Conservation (phyloP, 169 alveolate genomes). For the Cytauxzoon felis region DNA sequence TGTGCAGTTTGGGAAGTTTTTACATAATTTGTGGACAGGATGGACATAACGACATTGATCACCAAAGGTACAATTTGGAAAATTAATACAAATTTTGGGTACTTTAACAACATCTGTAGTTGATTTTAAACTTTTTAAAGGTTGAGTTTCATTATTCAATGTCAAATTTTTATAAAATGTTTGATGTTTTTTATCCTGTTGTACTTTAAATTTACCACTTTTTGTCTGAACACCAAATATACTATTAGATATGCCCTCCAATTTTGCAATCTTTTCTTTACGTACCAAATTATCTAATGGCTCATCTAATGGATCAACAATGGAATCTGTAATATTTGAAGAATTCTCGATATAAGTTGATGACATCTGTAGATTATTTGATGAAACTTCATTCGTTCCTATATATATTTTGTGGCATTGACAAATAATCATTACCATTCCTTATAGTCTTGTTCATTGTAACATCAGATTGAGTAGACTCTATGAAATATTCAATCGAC, state of each 20-base stretch:
- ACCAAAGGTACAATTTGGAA: conserved; percentile 52
- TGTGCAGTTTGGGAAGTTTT: conserved; percentile 58
- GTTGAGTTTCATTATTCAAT: background rate
- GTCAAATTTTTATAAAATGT: conserved; percentile 19
- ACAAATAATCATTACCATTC: no score
- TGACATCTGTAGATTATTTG: no score
- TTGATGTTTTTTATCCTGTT: background rate
- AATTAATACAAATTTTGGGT: conserved; percentile 44
- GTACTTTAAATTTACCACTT: conserved; percentile 32
- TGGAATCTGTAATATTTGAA: background rate
- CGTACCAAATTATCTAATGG: conserved; percentile 45
- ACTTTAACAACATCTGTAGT: conserved; percentile 5
- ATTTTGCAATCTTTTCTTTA: conserved; percentile 46
- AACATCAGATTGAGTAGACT: background rate
- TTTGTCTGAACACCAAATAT: conserved; percentile 43
- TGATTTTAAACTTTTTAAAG: background rate
- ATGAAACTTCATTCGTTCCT: no score
- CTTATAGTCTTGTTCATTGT: no score
- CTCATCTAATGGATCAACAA: conserved; percentile 50
- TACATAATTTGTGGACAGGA: conserved; percentile 30
- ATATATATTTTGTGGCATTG: no score
- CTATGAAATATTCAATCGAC: conserved; percentile 19
- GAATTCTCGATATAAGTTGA: no score
- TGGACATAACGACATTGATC: conserved; percentile 55
- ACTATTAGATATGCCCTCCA: conserved; percentile 32